phyloP scores from a whole-genome alignment of 441 rosid species.

The Jatropha podagrica region DNA sequence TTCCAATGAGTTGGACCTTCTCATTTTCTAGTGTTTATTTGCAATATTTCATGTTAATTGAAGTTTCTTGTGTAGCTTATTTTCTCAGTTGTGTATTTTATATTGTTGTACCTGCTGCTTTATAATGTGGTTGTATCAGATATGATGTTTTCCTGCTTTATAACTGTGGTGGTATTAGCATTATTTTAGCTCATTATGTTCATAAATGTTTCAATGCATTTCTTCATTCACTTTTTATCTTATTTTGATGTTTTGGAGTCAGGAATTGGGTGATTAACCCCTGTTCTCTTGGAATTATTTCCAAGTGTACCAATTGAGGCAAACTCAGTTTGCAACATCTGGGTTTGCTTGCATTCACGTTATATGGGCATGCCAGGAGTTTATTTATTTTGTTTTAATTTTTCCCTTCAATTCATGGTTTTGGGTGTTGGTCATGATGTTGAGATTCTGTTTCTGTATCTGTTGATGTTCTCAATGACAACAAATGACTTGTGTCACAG shows the following conservation, averaged over 20 bases:
- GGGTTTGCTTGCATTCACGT: neutral
- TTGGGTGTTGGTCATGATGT: conserved; percentile 11
- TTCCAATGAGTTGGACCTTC: conserved; percentile 2
- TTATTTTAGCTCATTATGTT: neutral
- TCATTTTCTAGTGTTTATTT: neutral
- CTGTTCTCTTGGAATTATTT: neutral
- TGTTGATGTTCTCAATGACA: neutral
- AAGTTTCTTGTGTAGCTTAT: neutral
- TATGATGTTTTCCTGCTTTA: neutral
- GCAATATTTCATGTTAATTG: neutral
- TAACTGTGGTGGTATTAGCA: neutral
- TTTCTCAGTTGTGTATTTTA: neutral
- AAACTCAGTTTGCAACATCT: neutral
- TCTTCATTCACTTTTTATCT: too few species aligned
- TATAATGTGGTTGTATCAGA: neutral
- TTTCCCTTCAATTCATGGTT: neutral
- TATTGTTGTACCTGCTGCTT: neutral
- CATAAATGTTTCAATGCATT: neutral
- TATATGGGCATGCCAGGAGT: neutral
- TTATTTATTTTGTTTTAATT: neutral
- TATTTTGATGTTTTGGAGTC: neutral
- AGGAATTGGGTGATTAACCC: neutral
- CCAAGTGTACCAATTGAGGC: neutral
- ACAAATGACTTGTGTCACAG: conserved; percentile 42
- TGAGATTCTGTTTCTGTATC: conserved; percentile 11